Evolutionary conservation across 2,329 filamentous ascomycete genomes (phyloP), one percentile per base, ranked within the genome.

Genomic region (Hypoxylon rubiginosum): DNA sequence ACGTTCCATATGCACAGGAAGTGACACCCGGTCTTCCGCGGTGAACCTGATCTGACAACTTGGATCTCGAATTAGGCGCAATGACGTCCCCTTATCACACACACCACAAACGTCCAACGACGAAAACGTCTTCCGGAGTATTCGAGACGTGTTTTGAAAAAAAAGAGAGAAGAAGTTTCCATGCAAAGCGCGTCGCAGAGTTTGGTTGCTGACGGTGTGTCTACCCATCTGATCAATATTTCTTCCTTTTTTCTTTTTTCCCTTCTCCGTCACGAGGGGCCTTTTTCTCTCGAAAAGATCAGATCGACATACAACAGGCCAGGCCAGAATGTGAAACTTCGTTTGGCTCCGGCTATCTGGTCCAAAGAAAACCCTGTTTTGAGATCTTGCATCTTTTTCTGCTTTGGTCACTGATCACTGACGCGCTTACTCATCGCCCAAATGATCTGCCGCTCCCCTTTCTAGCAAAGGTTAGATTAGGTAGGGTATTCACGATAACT

Each of bases 271-370:
- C 39, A 43, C 39, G 39, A 41, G 39, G 39, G 8, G 5, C 21
- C 21, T 24, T 24, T 24, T 24, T 24, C n/a, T 39, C n/a, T 17
- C 36, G 36, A 41, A 9, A 39, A n/a, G 15, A 10, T 9, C 2
- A 19, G 39, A 43, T 43, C 39, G 39, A 21, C 39, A 19, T 4
- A 15, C 15, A 5, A 15, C 45, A 24, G 4, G 9, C 9, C 24
- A 43, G 39, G 7, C 39, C 39, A 21, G 39, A 9, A 21, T 43
- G 39, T 17, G 17, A 43, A 21, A 43, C 39, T 43, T 19, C n/a
- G 39, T 43, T 24, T 24, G 39, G 39, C 39, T 43, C 39, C 39
- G 39, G 39, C 39, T 21, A 21, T 43, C 39, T 43, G 39, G 39
- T 19, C 39, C 39, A 43, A 43, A 5, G 3, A 9, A 43, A 21